Evolutionary conservation across 2,329 filamentous ascomycete genomes (phyloP), one percentile per base, ranked within the genome.

Genomic region (Calonectria pseudoturangicola): DNA sequence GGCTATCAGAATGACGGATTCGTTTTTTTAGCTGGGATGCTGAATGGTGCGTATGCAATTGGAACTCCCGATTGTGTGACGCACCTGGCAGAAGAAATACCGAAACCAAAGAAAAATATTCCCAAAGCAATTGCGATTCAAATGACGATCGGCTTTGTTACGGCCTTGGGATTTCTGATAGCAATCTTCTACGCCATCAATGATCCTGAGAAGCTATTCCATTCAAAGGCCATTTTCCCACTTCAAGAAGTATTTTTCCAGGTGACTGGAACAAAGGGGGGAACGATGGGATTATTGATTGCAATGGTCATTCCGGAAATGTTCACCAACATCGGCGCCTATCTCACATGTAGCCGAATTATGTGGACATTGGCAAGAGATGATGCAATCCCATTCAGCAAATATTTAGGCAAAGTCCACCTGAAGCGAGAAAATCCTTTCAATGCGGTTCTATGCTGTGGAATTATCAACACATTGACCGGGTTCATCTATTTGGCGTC

Each of bases 41-140:
- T 85, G 16, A 94, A 94, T 76, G 93, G 92, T 12, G 92, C 92
- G 2, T 94, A 90, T 80, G 89, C 89, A 51, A 89, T 94, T 15
- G 93, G 92, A 13, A 89, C 90, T 1, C 89, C 91, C 0, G 92
- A 94, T 78, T 90, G 90, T 56, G 89, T 91, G 2, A 89, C 89
- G 2, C 92, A 93, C 79, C 81, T 93, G 41, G 89, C 91, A 0
- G 92, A 94, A 80, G 92, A 93, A 80, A 92, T 93, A 39, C 91
- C 86, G 0, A 39, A 84, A 47, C 87, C 88, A 0, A 82, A 83
- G 54, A 82, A 83, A n/a, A 90, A 91, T 71, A 84, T 91, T 0
- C 91, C 91, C 15, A 86, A 88, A 12, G 88, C 85, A 2, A 87
- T 91, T 10, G 83, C 84, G 2, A 84, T 89, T 2, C 87, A 90